phyloP scores from a whole-genome alignment of 2,329 filamentous ascomycete genomes.

The Colletotrichum camelliae region DNA sequence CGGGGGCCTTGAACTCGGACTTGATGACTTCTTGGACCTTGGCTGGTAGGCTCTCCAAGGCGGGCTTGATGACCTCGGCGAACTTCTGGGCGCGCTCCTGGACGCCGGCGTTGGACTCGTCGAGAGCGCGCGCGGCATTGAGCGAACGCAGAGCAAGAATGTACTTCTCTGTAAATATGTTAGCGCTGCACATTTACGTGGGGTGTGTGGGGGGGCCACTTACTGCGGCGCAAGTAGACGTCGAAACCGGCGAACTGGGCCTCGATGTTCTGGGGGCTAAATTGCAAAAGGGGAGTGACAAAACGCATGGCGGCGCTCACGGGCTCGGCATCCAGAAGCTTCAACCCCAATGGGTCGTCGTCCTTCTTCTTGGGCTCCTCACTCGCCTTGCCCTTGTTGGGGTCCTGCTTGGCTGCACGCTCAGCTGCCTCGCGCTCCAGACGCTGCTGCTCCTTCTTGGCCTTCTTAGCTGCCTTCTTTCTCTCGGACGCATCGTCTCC shows the following conservation, averaged over 20 bases:
- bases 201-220: constrained; percentile 37
- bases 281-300: constrained; percentile 79
- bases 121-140: constrained; percentile 72
- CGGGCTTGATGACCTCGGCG: constrained; percentile 63
- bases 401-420: constrained; percentile 79
- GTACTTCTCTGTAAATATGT: constrained; percentile 71
- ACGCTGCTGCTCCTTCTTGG: constrained; percentile 72
- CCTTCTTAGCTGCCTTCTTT: constrained; percentile 91
- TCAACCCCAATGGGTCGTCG: constrained; percentile 82
- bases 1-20: constrained; percentile 59
- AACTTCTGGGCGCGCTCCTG: constrained; percentile 78
- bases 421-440: constrained; percentile 80
- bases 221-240: constrained; percentile 84
- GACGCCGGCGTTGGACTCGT: constrained; percentile 72
- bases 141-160: constrained; percentile 87
- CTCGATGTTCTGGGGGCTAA: constrained; percentile 79
- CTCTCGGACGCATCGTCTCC: constrained; percentile 69
- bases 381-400: constrained; percentile 74
- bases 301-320: constrained; percentile 89
- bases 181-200: constrained; percentile 28
- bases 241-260: constrained; percentile 89
- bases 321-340: constrained; percentile 83
- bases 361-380: constrained; percentile 80
- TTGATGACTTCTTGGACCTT: constrained; percentile 75
- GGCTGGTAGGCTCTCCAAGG: constrained; percentile 63